phyloP scores from a whole-genome alignment of 192 early-diverging fungal genomes.

The Coemansia furcata region DNA sequence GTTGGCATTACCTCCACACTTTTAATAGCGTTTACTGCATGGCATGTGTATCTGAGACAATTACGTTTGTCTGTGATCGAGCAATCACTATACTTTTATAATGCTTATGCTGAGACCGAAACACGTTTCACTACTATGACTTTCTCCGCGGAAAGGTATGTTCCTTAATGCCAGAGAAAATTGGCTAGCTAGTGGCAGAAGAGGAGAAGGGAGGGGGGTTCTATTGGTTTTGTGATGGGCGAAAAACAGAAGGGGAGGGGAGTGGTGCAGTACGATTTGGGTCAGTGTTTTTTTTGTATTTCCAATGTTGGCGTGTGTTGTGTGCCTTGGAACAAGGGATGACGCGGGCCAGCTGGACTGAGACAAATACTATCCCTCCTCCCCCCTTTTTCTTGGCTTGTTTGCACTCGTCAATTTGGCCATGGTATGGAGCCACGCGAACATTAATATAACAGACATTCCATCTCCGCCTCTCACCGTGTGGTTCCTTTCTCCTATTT shows the following conservation, averaged over 20 bases:
- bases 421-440: neutral
- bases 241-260: neutral
- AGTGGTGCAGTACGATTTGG: neutral
- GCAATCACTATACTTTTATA: neutral
- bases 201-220: neutral
- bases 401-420: neutral
- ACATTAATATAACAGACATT: neutral
- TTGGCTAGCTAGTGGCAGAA: neutral
- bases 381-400: neutral
- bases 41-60: neutral
- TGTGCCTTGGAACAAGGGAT: neutral
- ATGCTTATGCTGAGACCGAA: neutral
- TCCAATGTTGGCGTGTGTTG: neutral
- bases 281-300: neutral
- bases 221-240: neutral
- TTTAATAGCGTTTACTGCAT: neutral
- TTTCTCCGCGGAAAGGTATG: neutral
- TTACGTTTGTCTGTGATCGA: neutral
- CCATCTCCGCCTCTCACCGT: neutral
- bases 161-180: neutral
- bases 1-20: neutral
- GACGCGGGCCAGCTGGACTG: neutral
- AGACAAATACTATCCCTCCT: neutral
- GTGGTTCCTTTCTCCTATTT: neutral
- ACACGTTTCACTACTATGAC: constrained; percentile 6